Evolutionary conservation across 306 rosid genomes (phyloP).

Genomic region (Pyrus pyrifolia): DNA sequence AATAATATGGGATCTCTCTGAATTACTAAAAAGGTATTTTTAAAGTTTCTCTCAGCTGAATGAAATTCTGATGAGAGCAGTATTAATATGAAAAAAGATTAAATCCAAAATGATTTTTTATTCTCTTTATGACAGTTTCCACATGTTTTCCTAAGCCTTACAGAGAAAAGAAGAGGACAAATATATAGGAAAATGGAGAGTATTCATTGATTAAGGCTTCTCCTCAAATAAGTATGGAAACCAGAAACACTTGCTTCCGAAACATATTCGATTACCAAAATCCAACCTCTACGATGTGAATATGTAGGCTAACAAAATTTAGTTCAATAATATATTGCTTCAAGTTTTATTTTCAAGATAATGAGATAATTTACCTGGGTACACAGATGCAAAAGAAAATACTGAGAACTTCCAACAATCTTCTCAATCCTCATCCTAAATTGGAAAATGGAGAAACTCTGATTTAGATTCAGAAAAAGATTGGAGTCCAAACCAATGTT

Average conservation of each 20-base stretch:
- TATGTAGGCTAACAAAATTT: not conserved
- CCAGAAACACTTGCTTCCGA: not conserved
- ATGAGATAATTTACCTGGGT: slow-evolving; percentile 55
- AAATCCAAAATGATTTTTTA: too few relatives aligned
- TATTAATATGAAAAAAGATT: not conserved
- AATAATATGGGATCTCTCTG: not conserved
- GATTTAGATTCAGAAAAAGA: slow-evolving; percentile 6
- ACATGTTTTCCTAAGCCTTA: too few relatives aligned
- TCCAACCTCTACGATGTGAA: not conserved
- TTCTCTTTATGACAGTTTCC: not conserved
- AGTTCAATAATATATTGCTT: not conserved
- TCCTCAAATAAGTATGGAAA: not conserved
- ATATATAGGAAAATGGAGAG: not conserved
- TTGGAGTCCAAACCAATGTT: too few relatives aligned
- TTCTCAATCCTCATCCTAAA: slow-evolving; percentile 77
- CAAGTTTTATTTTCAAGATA: not conserved
- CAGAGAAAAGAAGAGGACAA: not conserved
- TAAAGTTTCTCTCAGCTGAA: not conserved
- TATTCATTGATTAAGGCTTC: too few relatives aligned
- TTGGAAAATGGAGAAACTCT: slow-evolving; percentile 17
- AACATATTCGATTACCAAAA: not conserved
- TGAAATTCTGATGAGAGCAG: not conserved
- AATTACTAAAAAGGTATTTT: not conserved
- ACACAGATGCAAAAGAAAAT: slow-evolving; percentile 84
- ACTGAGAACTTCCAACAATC: slow-evolving; percentile 67